Evolutionary conservation across 805 yeast species (phyloP), one percentile per base, ranked within the genome.

Genomic region (Clavispora asparagi): DNA sequence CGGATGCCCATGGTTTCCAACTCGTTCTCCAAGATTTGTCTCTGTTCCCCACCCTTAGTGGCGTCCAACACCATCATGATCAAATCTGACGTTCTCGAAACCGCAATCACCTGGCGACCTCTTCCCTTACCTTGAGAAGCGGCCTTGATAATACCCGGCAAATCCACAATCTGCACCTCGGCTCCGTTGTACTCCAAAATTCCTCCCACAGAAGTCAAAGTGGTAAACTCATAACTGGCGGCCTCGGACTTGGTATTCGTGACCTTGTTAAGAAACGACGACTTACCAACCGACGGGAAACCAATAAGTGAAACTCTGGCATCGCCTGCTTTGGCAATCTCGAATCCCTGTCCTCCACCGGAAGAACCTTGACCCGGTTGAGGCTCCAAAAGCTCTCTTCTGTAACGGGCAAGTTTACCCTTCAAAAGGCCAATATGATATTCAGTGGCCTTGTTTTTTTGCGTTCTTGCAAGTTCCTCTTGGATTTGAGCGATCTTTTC

Each of bases 121-220:
- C 99, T 81, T 57, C 99, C 99, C 66, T 91, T 91, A 59, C 98
- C 98, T 62, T 88, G 96, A 31, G 95, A 77, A 4, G 98, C 98
- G 39, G 98, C 98, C 63, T 87, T 88, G 47, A 92, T 92, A 56
- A 92, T 92, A 65, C 99, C 99, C 1, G 99, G 99, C 43, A 92
- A 70, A 76, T 92, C 99, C n/a, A 92, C 92, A 54, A 94, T 84
- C 69, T 92, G 99, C 51, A 92, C 90, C 60, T 91, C 97, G 0
- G 98, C 97, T 33, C 98, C 98, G 61, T 90, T 89, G 62, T 92
- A 90, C 62, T 90, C 92, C 56, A 92, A 72, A 11, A 94, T 95
- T 41, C 98, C 97, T 0, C 98, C 97, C 17, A 92, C 97, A 0
- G 97, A 89, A 0, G 99, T 92, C 63, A 92, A 77, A 0, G 99